Base-by-base conservation (phyloP, 805 yeast genomes). In the Cyberlindnera bimundalis region DNA sequence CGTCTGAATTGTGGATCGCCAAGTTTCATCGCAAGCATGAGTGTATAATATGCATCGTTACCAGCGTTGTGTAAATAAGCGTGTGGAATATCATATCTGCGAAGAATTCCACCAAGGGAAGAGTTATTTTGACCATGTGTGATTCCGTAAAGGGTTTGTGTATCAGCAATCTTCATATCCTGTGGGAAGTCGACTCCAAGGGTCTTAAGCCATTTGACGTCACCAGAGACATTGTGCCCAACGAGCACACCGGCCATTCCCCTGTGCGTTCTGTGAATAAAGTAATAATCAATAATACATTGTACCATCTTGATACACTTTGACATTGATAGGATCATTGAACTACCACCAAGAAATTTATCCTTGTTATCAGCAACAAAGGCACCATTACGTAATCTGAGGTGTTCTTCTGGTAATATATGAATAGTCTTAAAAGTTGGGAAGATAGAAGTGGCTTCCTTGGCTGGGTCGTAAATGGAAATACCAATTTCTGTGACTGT, bases 31-130 rank as follows among this genome's bases (percentile, higher is more conserved):
- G 74, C 69, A n/a, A 74, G 64, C 23, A 73, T 41, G 34, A 81
- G 57, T 0, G 89, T 82, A 47, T 70, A 79, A 51, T 78, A 76
- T 6, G 86, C 77, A 57, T 82, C 90, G 52, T 82, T 82, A 3
- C 81, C 85, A 2, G 84, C 89, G 55, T 82, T 82, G 56, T 82
- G 89, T 34, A 82, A 61, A 47, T 66, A 70, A 1, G 79, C 71
- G 52, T 77, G 78, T 1, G 85, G 84, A 6, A 82, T 67, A 20
- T 65, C 62, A 36, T 76, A 60, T 35, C 67, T 54, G 29, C 73
- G 58, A 14, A 81, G 61, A 0, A 75, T 56, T 16, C 68, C 71
- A 13, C 74, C 67, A 32, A 82, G 55, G 3, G 69, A 62, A 6
- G 75, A 74, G 26, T 62, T 53, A 9, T 51, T 52, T 4, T 39